A percentile compares a stretch with the other conserved stretches of the same genome.
Conservation (phyloP, 306 rosid genomes). For the Vigna angularis region DNA sequence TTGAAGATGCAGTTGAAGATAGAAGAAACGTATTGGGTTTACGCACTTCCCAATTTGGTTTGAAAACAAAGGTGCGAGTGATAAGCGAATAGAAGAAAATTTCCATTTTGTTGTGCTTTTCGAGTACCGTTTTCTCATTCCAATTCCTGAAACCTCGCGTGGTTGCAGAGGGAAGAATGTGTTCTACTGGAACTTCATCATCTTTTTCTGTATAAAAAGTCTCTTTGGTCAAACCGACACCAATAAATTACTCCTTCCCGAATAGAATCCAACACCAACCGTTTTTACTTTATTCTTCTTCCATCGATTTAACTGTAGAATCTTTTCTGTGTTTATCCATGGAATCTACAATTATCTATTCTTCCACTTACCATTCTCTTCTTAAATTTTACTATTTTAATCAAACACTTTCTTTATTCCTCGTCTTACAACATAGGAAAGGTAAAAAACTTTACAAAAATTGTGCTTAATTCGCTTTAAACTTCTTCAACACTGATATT, state of each 20-base stretch:
- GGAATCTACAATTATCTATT: conserved; percentile 16
- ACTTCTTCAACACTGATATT: neutral
- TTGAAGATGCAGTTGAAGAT: neutral
- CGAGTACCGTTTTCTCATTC: neutral
- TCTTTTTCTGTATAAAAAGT: conserved; percentile 5
- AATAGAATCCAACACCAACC: conserved; percentile 28
- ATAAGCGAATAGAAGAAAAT: neutral
- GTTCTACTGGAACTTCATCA: neutral
- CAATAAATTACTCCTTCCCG: neutral
- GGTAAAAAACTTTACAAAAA: neutral
- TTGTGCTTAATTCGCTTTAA: neutral
- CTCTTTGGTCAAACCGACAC: conserved; percentile 35
- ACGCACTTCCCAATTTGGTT: conserved; percentile 24
- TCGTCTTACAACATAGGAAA: neutral
- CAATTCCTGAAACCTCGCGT: neutral
- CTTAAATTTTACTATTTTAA: neutral
- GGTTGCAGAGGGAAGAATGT: neutral
- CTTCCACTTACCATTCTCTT: neutral
- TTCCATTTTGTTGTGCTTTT: neutral
- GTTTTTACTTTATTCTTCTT: neutral
- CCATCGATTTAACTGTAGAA: conserved; percentile 19
- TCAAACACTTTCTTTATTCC: neutral
- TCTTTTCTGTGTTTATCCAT: neutral
- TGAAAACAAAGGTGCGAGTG: conserved; percentile 1
- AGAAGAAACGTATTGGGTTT: neutral